phyloP scores from a whole-genome alignment of 805 yeast genomes.

The Hanseniaspora nectarophila region DNA sequence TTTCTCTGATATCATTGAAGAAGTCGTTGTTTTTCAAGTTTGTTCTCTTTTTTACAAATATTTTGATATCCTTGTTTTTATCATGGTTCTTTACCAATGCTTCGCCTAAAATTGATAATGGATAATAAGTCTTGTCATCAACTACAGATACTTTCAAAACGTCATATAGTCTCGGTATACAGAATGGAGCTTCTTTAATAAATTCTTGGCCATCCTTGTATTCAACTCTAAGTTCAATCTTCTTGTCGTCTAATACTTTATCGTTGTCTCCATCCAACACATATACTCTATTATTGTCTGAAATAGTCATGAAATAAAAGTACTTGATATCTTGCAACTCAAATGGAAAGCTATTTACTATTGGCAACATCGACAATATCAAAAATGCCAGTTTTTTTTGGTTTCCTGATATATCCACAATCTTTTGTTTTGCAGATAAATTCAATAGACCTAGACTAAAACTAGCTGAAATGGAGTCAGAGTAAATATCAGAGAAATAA shows the following conservation, averaged over 20 bases:
- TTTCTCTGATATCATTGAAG: not conserved
- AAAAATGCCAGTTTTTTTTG: conserved; percentile 34
- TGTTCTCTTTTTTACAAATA: not conserved
- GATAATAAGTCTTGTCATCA: not conserved
- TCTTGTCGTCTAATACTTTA: not conserved
- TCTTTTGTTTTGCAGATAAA: conserved; percentile 86
- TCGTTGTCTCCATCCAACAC: not conserved
- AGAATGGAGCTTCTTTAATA: not conserved
- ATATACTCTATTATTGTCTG: conserved; percentile 60
- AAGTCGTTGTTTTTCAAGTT: not conserved
- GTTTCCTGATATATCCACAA: conserved; percentile 46
- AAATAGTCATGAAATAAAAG: conserved; percentile 79
- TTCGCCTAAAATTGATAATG: not conserved
- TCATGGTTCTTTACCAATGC: not conserved
- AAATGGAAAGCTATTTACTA: conserved; percentile 25
- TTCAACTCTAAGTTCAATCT: not conserved
- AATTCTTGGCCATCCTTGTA: not conserved
- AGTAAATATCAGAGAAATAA: conserved; percentile 36
- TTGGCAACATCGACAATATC: conserved; percentile 64
- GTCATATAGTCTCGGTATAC: not conserved
- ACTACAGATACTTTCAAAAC: not conserved
- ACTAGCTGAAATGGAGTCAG: conserved; percentile 64
- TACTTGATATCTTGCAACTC: conserved; percentile 78
- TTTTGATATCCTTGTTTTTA: not conserved
- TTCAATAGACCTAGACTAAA: conserved; percentile 80